Evolutionary conservation across 2,329 filamentous ascomycete genomes (phyloP), one percentile per base, ranked within the genome.

Genomic region (Thielaviopsis cerberus): DNA sequence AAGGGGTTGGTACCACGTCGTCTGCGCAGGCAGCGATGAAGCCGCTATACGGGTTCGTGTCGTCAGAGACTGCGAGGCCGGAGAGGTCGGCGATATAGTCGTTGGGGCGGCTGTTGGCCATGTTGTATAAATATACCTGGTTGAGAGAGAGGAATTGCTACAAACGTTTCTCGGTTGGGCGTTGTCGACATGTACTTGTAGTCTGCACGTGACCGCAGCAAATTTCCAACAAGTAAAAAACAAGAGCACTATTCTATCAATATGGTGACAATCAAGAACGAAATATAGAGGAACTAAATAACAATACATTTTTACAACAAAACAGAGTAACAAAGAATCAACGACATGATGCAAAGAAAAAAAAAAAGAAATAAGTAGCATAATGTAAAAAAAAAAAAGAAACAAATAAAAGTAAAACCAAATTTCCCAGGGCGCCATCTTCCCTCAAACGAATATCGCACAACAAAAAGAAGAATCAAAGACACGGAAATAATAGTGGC

Each of bases 21-120:
- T 85, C 73, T 53, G 81, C 70, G 66, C 83, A 88, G 10, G 78
- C 77, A 50, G 76, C 69, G 60, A 94, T 85, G 60, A 94, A 71
- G 20, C 82, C 80, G 63, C 86, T 22, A 34, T 57, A 61, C 7
- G 34, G 50, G 20, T 57, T 57, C 10, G 30, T 17, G 27, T 57
- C 51, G 23, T 26, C 7, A 17, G 55, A 23, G 7, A 30, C 25
- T 30, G 51, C 24, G 15, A 60, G 45, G 13, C 55, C 55, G 11
- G 53, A 57, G 3, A 57, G 51, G 20, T 59, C 53, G 25, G 50
- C 53, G 26, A 59, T 56, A 11, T 30, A 48, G 20, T 59, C 58
- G 45, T 59, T 59, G 15, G 59, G 55, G 24, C 55, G 59, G 20
- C 22, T 20, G 20, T 26, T 22, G 8, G 59, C 8, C 59, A 60